Percentiles rank a stretch among this genome's conserved stretches.
Evolutionary conservation across 2,329 filamentous ascomycete species (phyloP).

Genomic region (Fusarium agapanthi): DNA sequence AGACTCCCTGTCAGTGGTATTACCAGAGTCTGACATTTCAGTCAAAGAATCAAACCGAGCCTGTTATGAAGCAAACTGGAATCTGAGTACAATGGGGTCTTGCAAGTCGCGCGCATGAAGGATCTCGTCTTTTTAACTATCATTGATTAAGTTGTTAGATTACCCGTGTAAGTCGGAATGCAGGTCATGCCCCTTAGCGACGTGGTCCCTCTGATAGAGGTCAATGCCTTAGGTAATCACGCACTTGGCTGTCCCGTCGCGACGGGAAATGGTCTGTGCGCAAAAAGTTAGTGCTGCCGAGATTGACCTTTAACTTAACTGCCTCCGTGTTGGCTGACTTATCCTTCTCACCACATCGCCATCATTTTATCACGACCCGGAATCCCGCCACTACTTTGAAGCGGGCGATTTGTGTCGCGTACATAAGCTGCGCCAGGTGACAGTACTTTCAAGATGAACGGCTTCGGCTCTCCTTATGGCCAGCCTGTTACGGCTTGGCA

Average conservation of each 20-base stretch:
- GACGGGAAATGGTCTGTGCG: slow-evolving; percentile 32
- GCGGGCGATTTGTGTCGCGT: slow-evolving; percentile 10
- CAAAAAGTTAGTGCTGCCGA: slow-evolving; percentile 37
- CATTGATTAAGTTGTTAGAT: slow-evolving; percentile 15
- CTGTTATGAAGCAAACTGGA: not conserved
- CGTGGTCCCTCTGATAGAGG: slow-evolving; percentile 28
- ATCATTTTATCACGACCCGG: not conserved
- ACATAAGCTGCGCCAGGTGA: not conserved
- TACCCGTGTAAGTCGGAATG: slow-evolving; percentile 37
- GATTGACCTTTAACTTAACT: slow-evolving; percentile 9
- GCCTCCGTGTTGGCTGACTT: slow-evolving; percentile 23
- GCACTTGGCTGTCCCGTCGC: not conserved
- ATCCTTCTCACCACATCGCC: slow-evolving; percentile 13
- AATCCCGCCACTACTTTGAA: not conserved
- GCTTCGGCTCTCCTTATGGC: slow-evolving; percentile 57
- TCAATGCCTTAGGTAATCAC: slow-evolving; percentile 9
- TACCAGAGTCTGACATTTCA: slow-evolving; percentile 35
- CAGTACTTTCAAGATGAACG: slow-evolving; percentile 63
- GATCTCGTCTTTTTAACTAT: slow-evolving; percentile 1
- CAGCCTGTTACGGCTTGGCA: slow-evolving; percentile 73
- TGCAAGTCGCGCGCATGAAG: not conserved
- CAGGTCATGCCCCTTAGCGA: slow-evolving; percentile 32
- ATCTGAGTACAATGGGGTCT: not conserved
- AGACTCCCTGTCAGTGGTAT: slow-evolving; percentile 28
- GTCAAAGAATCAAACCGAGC: not conserved